A percentile compares a stretch with the other conserved stretches of the same genome.
Evolutionary conservation across 768 basidiomycete species (phyloP).

Genomic region (Naganishia vishniacii): DNA sequence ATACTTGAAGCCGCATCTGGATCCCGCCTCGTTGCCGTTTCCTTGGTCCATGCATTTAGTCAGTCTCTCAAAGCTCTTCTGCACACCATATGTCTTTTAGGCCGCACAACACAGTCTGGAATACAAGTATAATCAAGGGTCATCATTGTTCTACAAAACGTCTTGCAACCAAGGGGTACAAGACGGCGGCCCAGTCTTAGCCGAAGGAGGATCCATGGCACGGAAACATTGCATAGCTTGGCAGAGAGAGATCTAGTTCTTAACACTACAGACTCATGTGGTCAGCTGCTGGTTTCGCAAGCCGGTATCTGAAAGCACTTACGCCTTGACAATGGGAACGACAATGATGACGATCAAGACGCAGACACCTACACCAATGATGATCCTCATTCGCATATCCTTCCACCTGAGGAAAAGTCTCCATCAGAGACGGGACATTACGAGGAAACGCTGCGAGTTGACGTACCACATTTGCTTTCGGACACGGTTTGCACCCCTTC

Average conservation of each 20-base stretch:
- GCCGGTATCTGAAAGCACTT: slow-evolving; percentile 22
- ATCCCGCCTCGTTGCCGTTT: too few relatives aligned
- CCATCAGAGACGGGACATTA: not conserved
- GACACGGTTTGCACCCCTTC: slow-evolving; percentile 91
- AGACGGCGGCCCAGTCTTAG: too few relatives aligned
- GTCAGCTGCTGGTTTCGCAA: not conserved
- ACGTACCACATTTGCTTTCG: slow-evolving; percentile 68
- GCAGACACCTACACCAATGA: slow-evolving; percentile 81
- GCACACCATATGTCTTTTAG: too few relatives aligned
- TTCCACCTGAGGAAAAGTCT: slow-evolving; percentile 66
- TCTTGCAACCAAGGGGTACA: too few relatives aligned
- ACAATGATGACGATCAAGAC: slow-evolving; percentile 94
- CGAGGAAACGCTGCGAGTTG: too few relatives aligned
- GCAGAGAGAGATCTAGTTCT: not conserved
- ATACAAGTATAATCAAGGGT: too few relatives aligned
- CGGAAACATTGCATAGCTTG: too few relatives aligned
- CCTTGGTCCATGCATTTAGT: too few relatives aligned
- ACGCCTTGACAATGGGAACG: slow-evolving; percentile 86
- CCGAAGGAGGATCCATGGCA: not conserved
- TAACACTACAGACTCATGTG: not conserved
- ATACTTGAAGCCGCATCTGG: too few relatives aligned
- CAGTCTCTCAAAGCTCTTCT: too few relatives aligned
- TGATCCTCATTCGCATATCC: slow-evolving; percentile 90
- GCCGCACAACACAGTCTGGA: too few relatives aligned
- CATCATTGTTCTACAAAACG: too few relatives aligned